These are phyloP conservation scores for Sanguinoderma infundibulare DNA, from an alignment of 1,284 basidiomycete genomes.

Conservation along the genomic window DNA sequence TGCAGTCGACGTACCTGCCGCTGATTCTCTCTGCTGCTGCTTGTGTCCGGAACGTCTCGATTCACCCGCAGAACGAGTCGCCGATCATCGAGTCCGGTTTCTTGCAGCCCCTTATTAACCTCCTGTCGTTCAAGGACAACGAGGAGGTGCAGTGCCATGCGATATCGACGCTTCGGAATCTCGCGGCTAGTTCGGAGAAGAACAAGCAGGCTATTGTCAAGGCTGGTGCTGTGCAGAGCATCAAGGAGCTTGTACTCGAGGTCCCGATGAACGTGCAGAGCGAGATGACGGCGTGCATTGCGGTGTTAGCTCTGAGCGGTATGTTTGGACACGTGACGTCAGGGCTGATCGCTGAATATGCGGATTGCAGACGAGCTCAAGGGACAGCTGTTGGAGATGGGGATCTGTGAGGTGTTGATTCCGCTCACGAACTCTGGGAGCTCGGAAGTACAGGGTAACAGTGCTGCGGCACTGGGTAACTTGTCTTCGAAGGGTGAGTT, in stretches of 20 bases:
- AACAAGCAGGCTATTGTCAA: conserved; percentile 99
- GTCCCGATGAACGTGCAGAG: conserved; percentile 98
- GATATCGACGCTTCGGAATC: conserved; percentile 97
- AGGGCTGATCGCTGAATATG: conserved; percentile 11
- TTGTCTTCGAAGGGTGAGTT: conserved; percentile 89
- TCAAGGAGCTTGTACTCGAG: conserved; percentile 95
- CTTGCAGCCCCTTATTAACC: conserved; percentile 93
- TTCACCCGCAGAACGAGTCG: conserved; percentile 98
- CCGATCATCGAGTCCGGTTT: conserved; percentile 99
- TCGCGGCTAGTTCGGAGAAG: conserved; percentile 97
- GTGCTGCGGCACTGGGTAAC: conserved; percentile 97
- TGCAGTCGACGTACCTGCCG: conserved; percentile 98
- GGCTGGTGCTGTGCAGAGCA: conserved; percentile 97
- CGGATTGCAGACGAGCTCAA: conserved; percentile 83
- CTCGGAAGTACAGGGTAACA: conserved; percentile 99
- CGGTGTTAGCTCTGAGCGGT: conserved; percentile 93
- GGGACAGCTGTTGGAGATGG: conserved; percentile 96
- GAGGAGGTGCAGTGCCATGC: conserved; percentile 99
- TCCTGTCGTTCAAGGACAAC: conserved; percentile 98
- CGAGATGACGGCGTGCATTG: conserved; percentile 99
- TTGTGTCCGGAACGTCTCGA: conserved; percentile 98
- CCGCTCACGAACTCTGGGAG: conserved; percentile 95
- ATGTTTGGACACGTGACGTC: conserved; percentile 29
- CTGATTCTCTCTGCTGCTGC: conserved; percentile 98
- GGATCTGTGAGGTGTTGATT: conserved; percentile 97